These are phyloP conservation scores for Phellopilus nigrolimitatus DNA, from an alignment of 1,284 basidiomycete genomes.

Conservation along the genomic window DNA sequence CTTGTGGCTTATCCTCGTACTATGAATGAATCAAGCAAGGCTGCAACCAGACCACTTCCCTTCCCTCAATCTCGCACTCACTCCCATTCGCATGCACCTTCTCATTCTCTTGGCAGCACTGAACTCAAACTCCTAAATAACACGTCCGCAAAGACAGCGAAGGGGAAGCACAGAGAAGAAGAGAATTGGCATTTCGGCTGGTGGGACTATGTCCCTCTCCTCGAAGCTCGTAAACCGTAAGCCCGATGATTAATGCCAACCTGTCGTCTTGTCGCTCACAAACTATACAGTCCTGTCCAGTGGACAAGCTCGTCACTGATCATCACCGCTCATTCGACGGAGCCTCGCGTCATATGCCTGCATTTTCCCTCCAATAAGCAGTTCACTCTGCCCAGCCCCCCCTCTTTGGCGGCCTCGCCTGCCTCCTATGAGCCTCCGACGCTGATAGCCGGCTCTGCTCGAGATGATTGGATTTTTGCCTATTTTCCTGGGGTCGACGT, in stretches of 20 bases:
- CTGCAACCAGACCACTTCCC: background rate
- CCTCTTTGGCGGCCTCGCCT: conserved; percentile 40
- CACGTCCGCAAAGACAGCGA: conserved; percentile 35
- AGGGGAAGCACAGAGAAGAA: conserved; percentile 54
- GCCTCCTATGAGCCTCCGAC: conserved; percentile 55
- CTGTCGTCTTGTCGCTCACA: conserved; percentile 8
- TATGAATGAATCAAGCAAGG: background rate
- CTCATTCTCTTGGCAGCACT: background rate
- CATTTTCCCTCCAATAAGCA: conserved; percentile 65
- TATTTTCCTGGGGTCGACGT: conserved; percentile 58
- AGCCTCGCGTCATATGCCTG: conserved; percentile 54
- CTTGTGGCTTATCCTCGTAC: background rate
- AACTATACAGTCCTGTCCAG: conserved; percentile 48
- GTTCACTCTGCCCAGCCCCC: conserved; percentile 52
- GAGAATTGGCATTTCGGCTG: conserved; percentile 57
- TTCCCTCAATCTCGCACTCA: conserved; percentile 6
- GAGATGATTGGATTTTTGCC: conserved; percentile 64
- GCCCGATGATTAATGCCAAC: conserved; percentile 17
- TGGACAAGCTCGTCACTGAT: conserved; percentile 68
- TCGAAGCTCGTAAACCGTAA: conserved; percentile 52
- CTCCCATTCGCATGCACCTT: conserved; percentile 4
- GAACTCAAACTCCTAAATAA: conserved; percentile 9
- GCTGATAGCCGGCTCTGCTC: conserved; percentile 52
- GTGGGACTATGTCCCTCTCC: conserved; percentile 66
- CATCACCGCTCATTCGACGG: conserved; percentile 57